Base-by-base conservation (phyloP, 2,329 filamentous ascomycete species). In the Penicillium sp. region DNA sequence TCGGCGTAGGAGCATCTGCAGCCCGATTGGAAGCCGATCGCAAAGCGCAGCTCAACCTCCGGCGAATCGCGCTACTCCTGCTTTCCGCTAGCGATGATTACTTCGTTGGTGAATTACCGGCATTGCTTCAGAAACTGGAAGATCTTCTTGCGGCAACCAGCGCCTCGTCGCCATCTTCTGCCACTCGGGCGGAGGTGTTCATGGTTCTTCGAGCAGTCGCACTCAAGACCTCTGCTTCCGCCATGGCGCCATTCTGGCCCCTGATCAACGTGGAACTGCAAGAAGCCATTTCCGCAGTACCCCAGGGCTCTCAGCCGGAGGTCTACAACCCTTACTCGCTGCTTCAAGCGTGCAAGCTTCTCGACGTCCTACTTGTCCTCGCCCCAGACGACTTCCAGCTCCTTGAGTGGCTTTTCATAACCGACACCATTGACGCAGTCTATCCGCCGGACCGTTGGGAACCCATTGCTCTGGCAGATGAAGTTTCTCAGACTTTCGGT, bases 331-430 rank as follows among this genome's bases (percentile, higher is more conserved):
- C 91, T 64, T 78, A 86, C 2, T 87, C 89, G 2, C 80, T 97
- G 17, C 78, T 99, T 3, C 93, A 99, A 73, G 93, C 92, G 0
- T 97, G 93, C 77, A 99, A 97, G 72, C 82, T 99, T 3, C 83
- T 99, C 4, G 94, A 99, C 69, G 81, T 92, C 21, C 81, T 99
- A n/a, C 84, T 97, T 15, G 88, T 91, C 43, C 81, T 93, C 8
- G 89, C 90, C 5, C 93, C 93, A 0, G 94, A 99, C 66, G 94
- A 99, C 73, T 99, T 97, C 76, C 94, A 97, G 74, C 84, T 97
- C n/a, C 89, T 96, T 69, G 91, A 97, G 78, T 99, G 94, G 94
- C 85, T 97, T 4, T 99, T 96, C 74, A 88, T 99, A 55, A 96
- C 92, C 2, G 94, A 99, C 75, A 97, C 93, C 15, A 93, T 97